phyloP scores from a whole-genome alignment of 164 flowering plant genomes.

The Taxillus chinensis region DNA sequence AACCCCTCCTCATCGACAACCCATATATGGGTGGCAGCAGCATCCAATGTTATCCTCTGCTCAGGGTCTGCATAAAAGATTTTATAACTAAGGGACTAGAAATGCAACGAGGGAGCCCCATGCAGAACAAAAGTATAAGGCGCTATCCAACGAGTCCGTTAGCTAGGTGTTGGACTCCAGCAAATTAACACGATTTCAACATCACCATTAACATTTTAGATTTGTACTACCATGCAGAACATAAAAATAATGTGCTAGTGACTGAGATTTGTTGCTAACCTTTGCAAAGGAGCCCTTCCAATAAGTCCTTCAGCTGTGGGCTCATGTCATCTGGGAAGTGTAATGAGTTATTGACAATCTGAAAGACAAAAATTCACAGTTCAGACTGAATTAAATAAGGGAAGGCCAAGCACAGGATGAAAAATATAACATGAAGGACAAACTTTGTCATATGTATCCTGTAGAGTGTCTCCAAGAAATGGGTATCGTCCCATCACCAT shows the following conservation, averaged over 20 bases:
- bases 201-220: not conserved
- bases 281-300: slow-evolving; percentile 84
- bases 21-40: slow-evolving; percentile 67
- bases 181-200: not conserved
- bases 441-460: slow-evolving; percentile 95
- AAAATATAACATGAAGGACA: not conserved
- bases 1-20: slow-evolving; percentile 64
- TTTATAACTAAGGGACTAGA: not conserved
- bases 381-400: not conserved
- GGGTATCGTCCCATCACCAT: slow-evolving; percentile 78
- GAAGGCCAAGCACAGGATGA: not conserved
- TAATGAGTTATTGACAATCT: slow-evolving; percentile 73
- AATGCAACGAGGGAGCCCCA: not conserved
- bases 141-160: too few species aligned
- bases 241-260: too few species aligned
- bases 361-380: slow-evolving; percentile 8
- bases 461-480: slow-evolving; percentile 83
- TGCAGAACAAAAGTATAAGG: too few species aligned
- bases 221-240: too few species aligned
- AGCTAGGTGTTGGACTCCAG: too few species aligned
- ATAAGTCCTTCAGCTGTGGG: slow-evolving; percentile 47
- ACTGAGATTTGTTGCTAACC: slow-evolving; percentile 32
- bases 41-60: slow-evolving; percentile 47
- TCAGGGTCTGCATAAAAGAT: slow-evolving; percentile 46
- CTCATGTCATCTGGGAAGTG: slow-evolving; percentile 42